These are phyloP conservation scores for Canariomyces notabilis DNA, from an alignment of 2,329 filamentous ascomycete genomes.

Conservation along the genomic window DNA sequence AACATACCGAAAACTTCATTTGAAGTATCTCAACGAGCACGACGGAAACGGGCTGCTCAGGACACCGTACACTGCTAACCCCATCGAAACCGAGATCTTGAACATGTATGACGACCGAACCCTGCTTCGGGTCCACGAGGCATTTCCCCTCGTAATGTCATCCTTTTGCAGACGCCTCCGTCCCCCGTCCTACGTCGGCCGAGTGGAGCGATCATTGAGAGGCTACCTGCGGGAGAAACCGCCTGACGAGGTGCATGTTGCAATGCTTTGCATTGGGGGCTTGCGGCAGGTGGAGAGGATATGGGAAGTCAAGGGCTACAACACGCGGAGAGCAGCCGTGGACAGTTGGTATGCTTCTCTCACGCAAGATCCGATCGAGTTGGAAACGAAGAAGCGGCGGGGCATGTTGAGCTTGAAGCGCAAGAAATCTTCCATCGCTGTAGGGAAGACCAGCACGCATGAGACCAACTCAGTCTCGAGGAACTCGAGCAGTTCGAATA, in stretches of 20 bases:
- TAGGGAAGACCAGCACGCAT: conserved; percentile 30
- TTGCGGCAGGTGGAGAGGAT: conserved; percentile 58
- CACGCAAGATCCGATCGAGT: conserved; percentile 40
- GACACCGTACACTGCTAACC: conserved; percentile 56
- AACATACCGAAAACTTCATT: conserved; percentile 54
- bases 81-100: conserved; percentile 59
- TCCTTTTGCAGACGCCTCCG: conserved; percentile 59
- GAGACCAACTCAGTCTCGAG: conserved; percentile 9
- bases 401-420: conserved; percentile 50
- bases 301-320: conserved; percentile 64
- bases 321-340: conserved; percentile 52
- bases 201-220: conserved; percentile 56
- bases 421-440: conserved; percentile 48
- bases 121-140: conserved; percentile 57
- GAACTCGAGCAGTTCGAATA: conserved; percentile 18
- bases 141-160: conserved; percentile 59
- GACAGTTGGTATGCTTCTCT: conserved; percentile 55
- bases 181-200: conserved; percentile 60
- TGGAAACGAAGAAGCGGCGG: conserved; percentile 45
- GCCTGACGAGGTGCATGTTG: conserved; percentile 56
- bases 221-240: conserved; percentile 61
- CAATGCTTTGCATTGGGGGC: conserved; percentile 56
- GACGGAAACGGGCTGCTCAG: conserved; percentile 46
- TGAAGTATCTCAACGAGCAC: conserved; percentile 51
- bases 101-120: conserved; percentile 61